These are phyloP conservation scores for Piloderma croceum DNA, from an alignment of 768 basidiomycete genomes.

Conservation along the genomic window DNA sequence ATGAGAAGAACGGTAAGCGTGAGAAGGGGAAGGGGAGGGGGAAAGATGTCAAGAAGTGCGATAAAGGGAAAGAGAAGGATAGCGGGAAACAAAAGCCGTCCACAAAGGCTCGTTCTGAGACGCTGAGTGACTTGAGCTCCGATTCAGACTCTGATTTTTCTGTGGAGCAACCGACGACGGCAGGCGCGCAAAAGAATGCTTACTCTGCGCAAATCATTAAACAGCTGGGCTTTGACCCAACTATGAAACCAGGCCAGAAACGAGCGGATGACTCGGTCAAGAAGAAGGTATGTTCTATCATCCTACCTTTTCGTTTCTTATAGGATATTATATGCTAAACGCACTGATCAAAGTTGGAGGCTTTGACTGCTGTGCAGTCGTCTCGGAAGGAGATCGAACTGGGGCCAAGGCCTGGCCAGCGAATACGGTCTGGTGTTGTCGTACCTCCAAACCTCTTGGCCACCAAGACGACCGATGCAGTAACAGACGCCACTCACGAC, in stretches of 20 bases:
- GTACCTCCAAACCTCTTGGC: slow-evolving; percentile 28
- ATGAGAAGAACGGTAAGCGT: slow-evolving; percentile 14
- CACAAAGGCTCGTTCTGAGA: background rate
- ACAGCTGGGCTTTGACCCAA: slow-evolving; percentile 76
- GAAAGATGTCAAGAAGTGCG: slow-evolving; percentile 15
- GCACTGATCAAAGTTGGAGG: slow-evolving; percentile 40
- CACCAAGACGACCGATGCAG: slow-evolving; percentile 9
- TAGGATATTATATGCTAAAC: background rate
- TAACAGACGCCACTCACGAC: slow-evolving; percentile 15
- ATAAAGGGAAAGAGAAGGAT: slow-evolving; percentile 5
- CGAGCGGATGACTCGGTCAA: slow-evolving; percentile 38
- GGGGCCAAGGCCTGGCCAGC: slow-evolving; percentile 59
- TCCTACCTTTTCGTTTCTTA: background rate
- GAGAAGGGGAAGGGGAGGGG: slow-evolving; percentile 14
- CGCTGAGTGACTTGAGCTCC: background rate
- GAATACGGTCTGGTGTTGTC: slow-evolving; percentile 56
- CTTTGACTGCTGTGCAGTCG: slow-evolving; percentile 46
- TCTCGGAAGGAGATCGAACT: slow-evolving; percentile 51
- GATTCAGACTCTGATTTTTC: slow-evolving; percentile 6
- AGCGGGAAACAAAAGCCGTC: background rate
- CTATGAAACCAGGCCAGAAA: slow-evolving; percentile 45
- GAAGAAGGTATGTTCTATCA: slow-evolving; percentile 56
- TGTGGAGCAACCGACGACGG: slow-evolving; percentile 14
- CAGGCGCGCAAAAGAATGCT: slow-evolving; percentile 28
- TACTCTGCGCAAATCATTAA: slow-evolving; percentile 68